Evolutionary conservation across 129 eudicot species (phyloP), one percentile per base, ranked within the genome.

Genomic region (Artemisia argyi): DNA sequence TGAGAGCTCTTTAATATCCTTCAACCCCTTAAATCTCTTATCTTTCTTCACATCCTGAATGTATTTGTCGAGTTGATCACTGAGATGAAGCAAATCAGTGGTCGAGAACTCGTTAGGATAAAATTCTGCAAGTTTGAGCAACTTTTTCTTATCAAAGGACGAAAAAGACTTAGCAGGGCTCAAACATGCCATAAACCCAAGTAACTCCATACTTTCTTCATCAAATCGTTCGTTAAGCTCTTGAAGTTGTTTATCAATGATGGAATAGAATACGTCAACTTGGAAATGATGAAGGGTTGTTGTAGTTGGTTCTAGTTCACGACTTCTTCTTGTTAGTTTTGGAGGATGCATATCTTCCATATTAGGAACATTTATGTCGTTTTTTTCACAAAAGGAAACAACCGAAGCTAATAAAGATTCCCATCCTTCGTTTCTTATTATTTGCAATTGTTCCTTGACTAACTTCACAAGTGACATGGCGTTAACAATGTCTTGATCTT

Each of bases 241-340:
- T n/a, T 68, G 48, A 2, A 28, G 50, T 13, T 4, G 63, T 28
- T n/a, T 13, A 30, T 53, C 62, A 69, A 53, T 35, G 49, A 28
- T 28, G 16, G 74, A 17, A 35, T 11, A 69, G 56, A 54, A 69
- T 11, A 16, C 65, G 11, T 69, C 51, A 16, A 69, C 64, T 16
- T 18, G 35, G 16, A 53, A 54, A 53, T 69, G 52, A 18, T 53
- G 74, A 69, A 69, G 74, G 17, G 35, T 54, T 16, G 44, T 67
- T 15, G 15, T 24, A 6, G 17, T 9, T 7, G 11, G 24, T 64
- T 64, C 51, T 14, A 11, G 46, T 39, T 61, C 66, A 7, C 51
- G 24, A 7, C 17, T 35, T n/a, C 10, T 44, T 61, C 76, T 84
- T 89, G 79, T 83, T 3, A 2, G 13, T 11, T 16, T 10, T 19